Conservation (phyloP, 139 green algal species). For the Chlorella vulgaris region DNA sequence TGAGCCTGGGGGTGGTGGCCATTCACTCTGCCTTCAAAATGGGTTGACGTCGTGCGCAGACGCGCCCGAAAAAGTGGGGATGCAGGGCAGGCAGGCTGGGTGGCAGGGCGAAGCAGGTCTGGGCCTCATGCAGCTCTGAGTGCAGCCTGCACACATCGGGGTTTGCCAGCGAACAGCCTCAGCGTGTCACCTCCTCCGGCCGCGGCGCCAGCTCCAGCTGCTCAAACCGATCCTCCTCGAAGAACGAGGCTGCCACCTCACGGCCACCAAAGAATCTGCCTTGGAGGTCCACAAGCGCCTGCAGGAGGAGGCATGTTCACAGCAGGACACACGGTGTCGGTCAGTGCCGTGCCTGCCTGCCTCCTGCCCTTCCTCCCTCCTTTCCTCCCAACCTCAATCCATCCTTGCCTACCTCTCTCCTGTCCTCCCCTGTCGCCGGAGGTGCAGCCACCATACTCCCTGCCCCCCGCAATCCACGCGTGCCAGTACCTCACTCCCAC, state of each 20-base stretch:
- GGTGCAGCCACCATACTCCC: no score
- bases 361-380: no score
- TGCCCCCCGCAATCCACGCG: no score
- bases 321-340: no score
- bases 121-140: not conserved
- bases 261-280: slow-evolving; percentile 88
- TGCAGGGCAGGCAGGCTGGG: not conserved
- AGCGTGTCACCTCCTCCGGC: slow-evolving; percentile 62
- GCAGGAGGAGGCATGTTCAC: no score
- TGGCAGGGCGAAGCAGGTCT: not conserved
- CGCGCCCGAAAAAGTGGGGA: not conserved
- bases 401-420: no score
- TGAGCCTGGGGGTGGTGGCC: slow-evolving; percentile 90
- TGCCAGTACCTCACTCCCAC: not conserved
- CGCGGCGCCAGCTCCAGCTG: slow-evolving; percentile 74
- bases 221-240: slow-evolving; percentile 81
- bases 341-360: no score
- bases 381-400: no score
- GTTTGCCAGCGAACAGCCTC: no score
- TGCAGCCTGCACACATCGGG: not conserved
- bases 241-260: slow-evolving; percentile 83
- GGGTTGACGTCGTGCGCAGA: not conserved
- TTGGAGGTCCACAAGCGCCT: slow-evolving; percentile 77
- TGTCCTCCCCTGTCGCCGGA: no score
- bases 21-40: slow-evolving; percentile 96